Evolutionary conservation across 805 yeast species (phyloP).

Genomic region (Candida loeiensis): DNA sequence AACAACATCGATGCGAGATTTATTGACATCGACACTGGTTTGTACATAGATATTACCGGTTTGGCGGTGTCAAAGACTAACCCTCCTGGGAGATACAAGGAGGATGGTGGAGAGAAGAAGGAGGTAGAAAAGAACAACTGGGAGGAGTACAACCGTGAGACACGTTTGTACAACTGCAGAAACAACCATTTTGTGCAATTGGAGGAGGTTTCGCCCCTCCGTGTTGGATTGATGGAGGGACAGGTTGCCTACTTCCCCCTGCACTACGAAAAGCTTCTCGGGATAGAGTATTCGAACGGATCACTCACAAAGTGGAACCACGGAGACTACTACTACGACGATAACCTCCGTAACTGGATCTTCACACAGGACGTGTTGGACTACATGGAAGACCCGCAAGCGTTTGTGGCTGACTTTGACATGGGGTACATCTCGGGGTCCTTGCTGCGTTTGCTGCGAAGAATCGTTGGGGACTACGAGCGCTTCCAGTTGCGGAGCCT

Average conservation of each 20-base stretch:
- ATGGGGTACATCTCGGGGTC: slow-evolving; percentile 1
- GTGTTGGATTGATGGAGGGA: slow-evolving; percentile 14
- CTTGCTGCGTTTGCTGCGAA: slow-evolving; percentile 8
- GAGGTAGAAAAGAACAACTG: not conserved
- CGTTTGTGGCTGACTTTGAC: slow-evolving; percentile 19
- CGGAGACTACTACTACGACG: slow-evolving; percentile 24
- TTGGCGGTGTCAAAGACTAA: slow-evolving; percentile 28
- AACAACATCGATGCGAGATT: slow-evolving; percentile 21
- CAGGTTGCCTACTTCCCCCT: slow-evolving; percentile 30
- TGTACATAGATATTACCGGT: slow-evolving; percentile 27
- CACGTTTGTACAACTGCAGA: slow-evolving; percentile 37
- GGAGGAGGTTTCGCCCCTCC: slow-evolving; percentile 19
- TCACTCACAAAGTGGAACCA: slow-evolving; percentile 23
- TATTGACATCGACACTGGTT: slow-evolving; percentile 25
- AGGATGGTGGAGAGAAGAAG: slow-evolving; percentile 17
- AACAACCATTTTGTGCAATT: slow-evolving; percentile 29
- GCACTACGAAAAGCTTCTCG: slow-evolving; percentile 22
- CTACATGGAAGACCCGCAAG: slow-evolving; percentile 21
- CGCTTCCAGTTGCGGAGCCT: slow-evolving; percentile 15
- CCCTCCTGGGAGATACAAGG: slow-evolving; percentile 19
- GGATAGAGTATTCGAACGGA: slow-evolving; percentile 24
- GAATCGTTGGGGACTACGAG: slow-evolving; percentile 17
- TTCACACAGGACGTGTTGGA: slow-evolving; percentile 21
- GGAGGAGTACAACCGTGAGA: slow-evolving; percentile 2
- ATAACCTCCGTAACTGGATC: slow-evolving; percentile 35